Conservation (phyloP, 2,329 filamentous ascomycete genomes). For the Monilinia aucupariae region DNA sequence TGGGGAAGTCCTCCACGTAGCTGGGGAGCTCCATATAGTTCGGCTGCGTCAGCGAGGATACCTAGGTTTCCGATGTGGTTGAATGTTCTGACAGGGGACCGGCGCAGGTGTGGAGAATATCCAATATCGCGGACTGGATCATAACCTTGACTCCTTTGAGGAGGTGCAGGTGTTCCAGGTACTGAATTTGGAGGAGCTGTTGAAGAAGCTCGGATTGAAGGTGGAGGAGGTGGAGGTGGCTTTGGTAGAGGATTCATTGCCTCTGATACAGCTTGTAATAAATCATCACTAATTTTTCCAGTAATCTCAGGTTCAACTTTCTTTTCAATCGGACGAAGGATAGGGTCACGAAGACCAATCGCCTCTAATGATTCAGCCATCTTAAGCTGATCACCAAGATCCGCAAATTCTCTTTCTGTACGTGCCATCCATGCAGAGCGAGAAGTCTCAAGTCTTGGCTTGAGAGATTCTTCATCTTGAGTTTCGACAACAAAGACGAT, state of each 20-base stretch:
- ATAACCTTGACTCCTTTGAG: slow-evolving; percentile 22
- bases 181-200: slow-evolving; percentile 6
- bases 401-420: slow-evolving; percentile 14
- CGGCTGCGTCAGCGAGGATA: slow-evolving; percentile 14
- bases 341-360: slow-evolving; percentile 15
- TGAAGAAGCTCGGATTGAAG: slow-evolving; percentile 9
- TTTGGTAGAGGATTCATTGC: background rate
- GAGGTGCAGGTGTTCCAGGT: slow-evolving; percentile 16
- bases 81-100: slow-evolving; percentile 8
- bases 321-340: slow-evolving; percentile 8
- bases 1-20: background rate
- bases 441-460: slow-evolving; percentile 20
- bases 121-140: slow-evolving; percentile 26
- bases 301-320: background rate
- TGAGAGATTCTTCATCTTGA: slow-evolving; percentile 8
- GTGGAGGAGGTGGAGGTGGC: slow-evolving; percentile 1
- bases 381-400: slow-evolving; percentile 12
- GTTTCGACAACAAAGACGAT: slow-evolving; percentile 12
- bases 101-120: slow-evolving; percentile 12
- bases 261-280: slow-evolving; percentile 6
- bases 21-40: background rate
- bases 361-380: slow-evolving; percentile 15
- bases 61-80: background rate
- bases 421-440: slow-evolving; percentile 22
- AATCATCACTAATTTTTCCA: slow-evolving; percentile 11